Percentiles rank a stretch among this genome's conserved stretches.
phyloP scores from a whole-genome alignment of 148 eudicot species.

The Tetragonia tetragonoides region DNA sequence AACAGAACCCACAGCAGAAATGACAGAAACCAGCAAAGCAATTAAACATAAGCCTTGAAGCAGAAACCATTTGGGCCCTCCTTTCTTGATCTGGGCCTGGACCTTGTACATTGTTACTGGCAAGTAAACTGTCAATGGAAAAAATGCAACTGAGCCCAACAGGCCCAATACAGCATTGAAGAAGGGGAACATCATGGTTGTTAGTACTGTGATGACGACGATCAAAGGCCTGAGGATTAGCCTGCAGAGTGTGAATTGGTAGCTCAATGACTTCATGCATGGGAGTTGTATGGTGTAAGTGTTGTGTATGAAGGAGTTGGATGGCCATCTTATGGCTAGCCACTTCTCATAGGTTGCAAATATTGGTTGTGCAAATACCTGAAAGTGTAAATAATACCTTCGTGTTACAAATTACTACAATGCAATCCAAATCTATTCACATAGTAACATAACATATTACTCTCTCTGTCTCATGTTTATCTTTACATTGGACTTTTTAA shows the following conservation, averaged over 20 bases:
- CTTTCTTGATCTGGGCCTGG: constrained; percentile 23
- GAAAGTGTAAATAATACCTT: neutral
- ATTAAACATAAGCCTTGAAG: constrained; percentile 29
- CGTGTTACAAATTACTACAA: no score
- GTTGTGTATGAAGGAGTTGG: constrained; percentile 21
- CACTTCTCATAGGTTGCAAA: constrained; percentile 27
- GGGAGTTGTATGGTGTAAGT: constrained; percentile 27
- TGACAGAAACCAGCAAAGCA: constrained; percentile 23
- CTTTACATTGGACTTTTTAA: no score
- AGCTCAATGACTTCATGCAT: neutral
- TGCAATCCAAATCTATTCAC: no score
- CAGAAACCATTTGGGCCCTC: constrained; percentile 23
- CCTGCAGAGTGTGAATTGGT: constrained; percentile 21
- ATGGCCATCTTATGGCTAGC: constrained; percentile 23
- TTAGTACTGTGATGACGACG: constrained; percentile 20
- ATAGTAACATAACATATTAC: no score
- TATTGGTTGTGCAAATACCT: constrained; percentile 37
- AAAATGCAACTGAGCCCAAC: constrained; percentile 30
- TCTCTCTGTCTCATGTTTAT: no score
- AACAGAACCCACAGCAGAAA: constrained; percentile 28
- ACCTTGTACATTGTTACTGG: constrained; percentile 30
- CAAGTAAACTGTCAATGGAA: constrained; percentile 30
- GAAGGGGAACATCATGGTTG: constrained; percentile 32
- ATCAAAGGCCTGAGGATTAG: constrained; percentile 19
- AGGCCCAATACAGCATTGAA: constrained; percentile 32